A percentile compares a stretch with the other conserved stretches of the same genome.
These are phyloP conservation scores for Crucihimalaya himalaica DNA, from an alignment of 345 rosid genomes.

Conservation along the genomic window DNA sequence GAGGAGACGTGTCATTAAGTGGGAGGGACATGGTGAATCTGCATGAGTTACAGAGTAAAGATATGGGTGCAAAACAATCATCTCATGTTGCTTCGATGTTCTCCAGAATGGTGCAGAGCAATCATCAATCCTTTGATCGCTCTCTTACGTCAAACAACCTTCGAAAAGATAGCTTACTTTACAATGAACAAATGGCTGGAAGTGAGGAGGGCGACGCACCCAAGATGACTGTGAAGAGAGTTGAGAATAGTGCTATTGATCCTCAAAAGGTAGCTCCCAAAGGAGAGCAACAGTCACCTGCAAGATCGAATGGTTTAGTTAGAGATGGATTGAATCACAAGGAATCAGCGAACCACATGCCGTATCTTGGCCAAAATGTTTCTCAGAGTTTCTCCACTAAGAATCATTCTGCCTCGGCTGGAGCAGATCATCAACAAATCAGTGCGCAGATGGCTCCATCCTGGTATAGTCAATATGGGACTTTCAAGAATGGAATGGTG, in stretches of 20 bases:
- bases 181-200: conserved; percentile 59
- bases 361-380: conserved; percentile 42
- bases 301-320: conserved; percentile 44
- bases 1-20: conserved; percentile 43
- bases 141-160: conserved; percentile 53
- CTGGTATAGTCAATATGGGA: conserved; percentile 75
- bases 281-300: conserved; percentile 47
- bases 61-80: conserved; percentile 45
- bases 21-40: conserved; percentile 36
- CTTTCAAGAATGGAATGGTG: conserved; percentile 67
- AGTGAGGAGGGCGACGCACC: conserved; percentile 50
- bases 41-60: conserved; percentile 41
- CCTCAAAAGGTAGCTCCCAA: conserved; percentile 47
- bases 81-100: conserved; percentile 38
- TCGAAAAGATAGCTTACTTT: conserved; percentile 46
- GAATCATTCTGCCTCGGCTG: conserved; percentile 43
- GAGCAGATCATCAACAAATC: conserved; percentile 56
- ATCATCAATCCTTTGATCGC: conserved; percentile 62
- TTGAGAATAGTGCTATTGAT: conserved; percentile 50
- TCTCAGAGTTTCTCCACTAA: conserved; percentile 41
- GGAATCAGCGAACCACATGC: conserved; percentile 26
- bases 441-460: conserved; percentile 80
- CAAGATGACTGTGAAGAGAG: conserved; percentile 53
- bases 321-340: conserved; percentile 42
- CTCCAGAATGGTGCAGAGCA: conserved; percentile 45